Base-by-base conservation (phyloP, 768 basidiomycete genomes). In the Suillus clintonianus region DNA sequence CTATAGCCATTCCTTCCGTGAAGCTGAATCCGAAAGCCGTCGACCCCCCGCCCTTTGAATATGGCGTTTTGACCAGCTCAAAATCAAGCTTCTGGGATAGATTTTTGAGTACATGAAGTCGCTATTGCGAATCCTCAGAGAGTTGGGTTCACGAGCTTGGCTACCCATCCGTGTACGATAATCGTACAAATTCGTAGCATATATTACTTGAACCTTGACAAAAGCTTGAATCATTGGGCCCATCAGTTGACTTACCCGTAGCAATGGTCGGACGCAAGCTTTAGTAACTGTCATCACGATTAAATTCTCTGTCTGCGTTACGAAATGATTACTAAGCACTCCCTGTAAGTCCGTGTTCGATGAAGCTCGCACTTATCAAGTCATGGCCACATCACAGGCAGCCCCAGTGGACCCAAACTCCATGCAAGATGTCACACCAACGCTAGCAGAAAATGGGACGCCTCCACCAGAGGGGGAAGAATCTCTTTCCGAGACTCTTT, bases 401-500 rank as follows among this genome's bases (percentile, higher is more conserved):
- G 73, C 75, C 14, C 74, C 76, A 51, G 47, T 70, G 14, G 69
- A 68, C 60, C 69, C 67, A 51, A 72, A 74, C 27, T 64, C 75
- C 13, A 69, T 73, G 41, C 73, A 74, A 64, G 70, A 54, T 60
- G 60, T 70, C 30, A 59, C 71, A 15, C 36, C 71, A 4, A 62
- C 59, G 9, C 65, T 72, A 15, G 67, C 70, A 4, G 70, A 64
- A 5, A 50, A 58, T 1, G 45, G 65, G 1, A 63, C 69, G 43
- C 60, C 72, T 4, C 62, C 69, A 43, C 67, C 70, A 62, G 59
- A 42, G 36, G 82, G 81, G 58, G 71, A 76, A 19, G 86, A 89
- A 69, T 60, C 78, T 67, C 80, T 81, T 59, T 88, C 90, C 59
- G 95, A 97, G 77, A 97, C 95, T 5, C 83, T 97, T 30, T 98